These are phyloP conservation scores for Peniophora sp. DNA, from an alignment of 1,284 basidiomycete genomes.

Conservation along the genomic window DNA sequence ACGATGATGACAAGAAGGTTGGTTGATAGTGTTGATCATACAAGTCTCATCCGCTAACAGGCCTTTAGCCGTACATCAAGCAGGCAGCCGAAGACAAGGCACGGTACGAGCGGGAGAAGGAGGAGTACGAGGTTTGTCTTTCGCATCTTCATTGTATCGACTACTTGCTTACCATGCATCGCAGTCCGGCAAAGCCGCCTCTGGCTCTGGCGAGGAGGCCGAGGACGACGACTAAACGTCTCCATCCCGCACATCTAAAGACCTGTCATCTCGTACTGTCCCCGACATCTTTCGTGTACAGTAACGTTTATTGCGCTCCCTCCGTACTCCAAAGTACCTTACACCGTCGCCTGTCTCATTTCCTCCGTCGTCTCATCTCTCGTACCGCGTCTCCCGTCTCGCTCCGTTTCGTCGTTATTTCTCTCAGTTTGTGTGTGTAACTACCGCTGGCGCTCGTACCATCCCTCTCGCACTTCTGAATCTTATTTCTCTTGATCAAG, in stretches of 20 bases:
- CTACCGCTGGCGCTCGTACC: too few relatives aligned
- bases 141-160: slow-evolving; percentile 1
- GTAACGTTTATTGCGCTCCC: slow-evolving; percentile 4
- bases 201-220: slow-evolving; percentile 52
- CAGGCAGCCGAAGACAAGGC: slow-evolving; percentile 83
- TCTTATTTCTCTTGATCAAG: too few relatives aligned
- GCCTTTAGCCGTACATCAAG: slow-evolving; percentile 80
- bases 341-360: background rate
- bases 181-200: slow-evolving; percentile 31
- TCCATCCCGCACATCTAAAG: background rate
- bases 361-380: slow-evolving; percentile 2
- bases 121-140: slow-evolving; percentile 56
- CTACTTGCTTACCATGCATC: slow-evolving; percentile 2
- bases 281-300: background rate
- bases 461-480: too few relatives aligned
- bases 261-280: background rate
- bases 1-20: slow-evolving; percentile 70
- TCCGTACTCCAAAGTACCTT: slow-evolving; percentile 6
- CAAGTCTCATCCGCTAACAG: slow-evolving; percentile 1
- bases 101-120: slow-evolving; percentile 78
- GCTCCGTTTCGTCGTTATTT: background rate
- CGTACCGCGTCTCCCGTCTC: slow-evolving; percentile 6
- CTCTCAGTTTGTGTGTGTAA: too few relatives aligned
- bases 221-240: slow-evolving; percentile 40
- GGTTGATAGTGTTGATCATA: slow-evolving; percentile 1